Conservation (phyloP, 2,329 filamentous ascomycete species). For the Penicillium brasilianum region DNA sequence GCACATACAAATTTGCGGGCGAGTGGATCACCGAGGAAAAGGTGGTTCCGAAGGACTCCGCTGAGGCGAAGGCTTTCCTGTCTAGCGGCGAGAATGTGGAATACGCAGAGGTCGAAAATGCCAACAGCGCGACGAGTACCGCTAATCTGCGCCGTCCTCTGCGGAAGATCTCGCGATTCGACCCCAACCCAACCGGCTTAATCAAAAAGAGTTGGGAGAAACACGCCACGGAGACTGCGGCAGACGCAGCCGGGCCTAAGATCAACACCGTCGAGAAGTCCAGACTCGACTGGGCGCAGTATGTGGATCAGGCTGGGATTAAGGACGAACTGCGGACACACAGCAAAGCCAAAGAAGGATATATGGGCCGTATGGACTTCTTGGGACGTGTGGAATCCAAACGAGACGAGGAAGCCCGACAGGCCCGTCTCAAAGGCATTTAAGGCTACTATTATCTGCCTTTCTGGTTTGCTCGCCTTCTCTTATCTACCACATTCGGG, state of each 20-base stretch:
- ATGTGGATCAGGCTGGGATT: conserved; percentile 65
- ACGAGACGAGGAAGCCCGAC: conserved; percentile 61
- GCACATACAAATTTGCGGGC: conserved; percentile 63
- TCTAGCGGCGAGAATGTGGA: conserved; percentile 48
- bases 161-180: conserved; percentile 52
- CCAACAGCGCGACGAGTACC: conserved; percentile 23
- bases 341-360: conserved; percentile 66
- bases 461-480: not conserved
- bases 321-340: conserved; percentile 66
- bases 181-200: conserved; percentile 50
- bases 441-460: conserved; percentile 22
- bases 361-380: conserved; percentile 67
- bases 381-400: conserved; percentile 62
- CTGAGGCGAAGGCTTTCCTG: conserved; percentile 61
- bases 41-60: conserved; percentile 57
- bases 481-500: not conserved
- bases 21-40: conserved; percentile 61
- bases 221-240: conserved; percentile 34
- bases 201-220: conserved; percentile 54
- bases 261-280: conserved; percentile 71
- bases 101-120: conserved; percentile 32
- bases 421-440: conserved; percentile 53
- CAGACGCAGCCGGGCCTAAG: conserved; percentile 57
- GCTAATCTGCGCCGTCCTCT: conserved; percentile 46
- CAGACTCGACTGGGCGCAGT: conserved; percentile 67